phyloP scores from a whole-genome alignment of 140 eudicot species.

The Senecio squalidus region DNA sequence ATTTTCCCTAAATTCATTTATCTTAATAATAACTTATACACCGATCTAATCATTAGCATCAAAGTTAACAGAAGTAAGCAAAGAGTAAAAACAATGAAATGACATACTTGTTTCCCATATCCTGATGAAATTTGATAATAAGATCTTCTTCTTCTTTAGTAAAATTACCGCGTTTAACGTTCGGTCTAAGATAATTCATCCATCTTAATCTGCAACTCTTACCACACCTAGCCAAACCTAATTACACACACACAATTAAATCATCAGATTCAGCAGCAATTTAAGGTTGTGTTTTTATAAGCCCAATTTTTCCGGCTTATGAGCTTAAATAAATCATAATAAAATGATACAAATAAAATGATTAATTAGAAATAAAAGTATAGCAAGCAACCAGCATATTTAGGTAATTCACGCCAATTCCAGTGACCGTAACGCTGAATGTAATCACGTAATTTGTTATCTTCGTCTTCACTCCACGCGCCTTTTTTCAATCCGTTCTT shows the following conservation, averaged over 20 bases:
- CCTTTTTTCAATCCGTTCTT: conserved; percentile 49
- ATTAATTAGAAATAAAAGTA: background rate
- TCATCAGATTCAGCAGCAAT: background rate
- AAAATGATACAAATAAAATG: no score
- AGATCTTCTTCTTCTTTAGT: conserved; percentile 46
- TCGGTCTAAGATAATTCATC: conserved; percentile 57
- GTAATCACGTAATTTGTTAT: conserved; percentile 37
- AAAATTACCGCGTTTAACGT: conserved; percentile 44
- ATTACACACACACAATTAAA: conserved; percentile 11
- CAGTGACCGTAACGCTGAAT: conserved; percentile 40
- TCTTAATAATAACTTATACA: background rate
- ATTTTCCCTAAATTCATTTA: background rate
- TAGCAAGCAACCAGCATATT: conserved; percentile 31
- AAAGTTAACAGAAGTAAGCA: no score
- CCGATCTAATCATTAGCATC: background rate
- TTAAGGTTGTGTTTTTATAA: background rate
- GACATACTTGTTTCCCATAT: conserved; percentile 47
- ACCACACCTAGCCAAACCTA: conserved; percentile 48
- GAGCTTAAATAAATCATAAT: no score
- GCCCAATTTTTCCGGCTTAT: no score
- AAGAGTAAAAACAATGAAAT: background rate
- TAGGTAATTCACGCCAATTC: conserved; percentile 54
- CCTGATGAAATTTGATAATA: conserved; percentile 32
- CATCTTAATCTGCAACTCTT: conserved; percentile 53
- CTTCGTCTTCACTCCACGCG: conserved; percentile 58